phyloP scores from a whole-genome alignment of 495 filamentous ascomycete genomes.

The Xylaria palmicola region DNA sequence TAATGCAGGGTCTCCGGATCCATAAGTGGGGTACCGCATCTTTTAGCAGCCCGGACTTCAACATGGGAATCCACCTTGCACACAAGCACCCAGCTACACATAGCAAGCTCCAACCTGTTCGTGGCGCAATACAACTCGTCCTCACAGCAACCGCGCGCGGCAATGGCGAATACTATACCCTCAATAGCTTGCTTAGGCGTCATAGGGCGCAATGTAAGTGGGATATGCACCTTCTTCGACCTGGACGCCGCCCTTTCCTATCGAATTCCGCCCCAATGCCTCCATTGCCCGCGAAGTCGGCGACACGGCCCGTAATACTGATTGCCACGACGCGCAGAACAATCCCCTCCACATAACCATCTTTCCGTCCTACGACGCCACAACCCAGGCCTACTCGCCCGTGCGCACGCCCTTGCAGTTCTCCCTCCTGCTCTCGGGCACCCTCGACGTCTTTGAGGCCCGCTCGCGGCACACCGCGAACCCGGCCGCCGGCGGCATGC shows the following conservation, averaged over 20 bases:
- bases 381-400: conserved; percentile 43
- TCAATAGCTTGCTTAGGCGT: conserved; percentile 89
- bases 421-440: conserved; percentile 84
- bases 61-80: not conserved
- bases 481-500: conserved; percentile 25
- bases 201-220: conserved; percentile 81
- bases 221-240: not conserved
- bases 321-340: conserved; percentile 57
- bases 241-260: no score
- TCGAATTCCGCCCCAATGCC: not conserved
- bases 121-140: conserved; percentile 8
- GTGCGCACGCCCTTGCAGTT: conserved; percentile 72
- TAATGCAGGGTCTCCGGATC: not conserved
- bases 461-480: conserved; percentile 59
- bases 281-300: not conserved
- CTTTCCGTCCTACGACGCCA: conserved; percentile 67
- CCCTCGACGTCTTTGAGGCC: conserved; percentile 89
- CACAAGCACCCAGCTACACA: not conserved
- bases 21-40: not conserved
- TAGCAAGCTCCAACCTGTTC: not conserved
- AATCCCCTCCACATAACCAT: conserved; percentile 91
- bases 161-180: conserved; percentile 55
- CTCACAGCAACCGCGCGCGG: not conserved
- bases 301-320: not conserved
- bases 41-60: not conserved